Evolutionary conservation across 352 stramenopile species (phyloP).

Genomic region (Pythium vanterpoolii): DNA sequence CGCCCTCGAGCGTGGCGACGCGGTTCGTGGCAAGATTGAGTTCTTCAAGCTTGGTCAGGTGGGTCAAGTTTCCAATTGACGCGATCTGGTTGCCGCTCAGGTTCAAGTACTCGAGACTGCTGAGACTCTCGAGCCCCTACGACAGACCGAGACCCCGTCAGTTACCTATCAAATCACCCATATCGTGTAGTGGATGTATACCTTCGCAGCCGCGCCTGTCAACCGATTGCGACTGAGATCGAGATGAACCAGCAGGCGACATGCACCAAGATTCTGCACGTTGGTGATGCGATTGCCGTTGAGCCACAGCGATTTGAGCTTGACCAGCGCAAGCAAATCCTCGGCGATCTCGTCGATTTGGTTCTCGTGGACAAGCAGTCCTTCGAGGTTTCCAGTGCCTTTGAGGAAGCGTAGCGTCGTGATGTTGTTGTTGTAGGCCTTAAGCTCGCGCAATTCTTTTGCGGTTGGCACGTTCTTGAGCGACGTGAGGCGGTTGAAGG

Average conservation of each 20-base stretch:
- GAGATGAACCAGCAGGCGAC: conserved; percentile 54
- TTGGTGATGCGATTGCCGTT: conserved; percentile 58
- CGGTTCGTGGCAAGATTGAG: conserved; percentile 64
- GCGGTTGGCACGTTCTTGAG: conserved; percentile 60
- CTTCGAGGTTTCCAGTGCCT: conserved; percentile 58
- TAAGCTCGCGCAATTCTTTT: conserved; percentile 65
- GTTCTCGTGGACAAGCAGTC: conserved; percentile 69
- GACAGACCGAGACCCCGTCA: not conserved
- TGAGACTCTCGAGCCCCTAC: conserved; percentile 46
- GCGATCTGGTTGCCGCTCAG: conserved; percentile 56
- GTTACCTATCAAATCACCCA: not conserved
- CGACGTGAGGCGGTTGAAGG: conserved; percentile 64
- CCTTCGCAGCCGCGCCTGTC: conserved; percentile 35
- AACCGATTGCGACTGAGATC: conserved; percentile 69
- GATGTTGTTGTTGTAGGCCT: conserved; percentile 82
- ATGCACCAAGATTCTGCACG: conserved; percentile 50
- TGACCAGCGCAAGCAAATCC: conserved; percentile 58
- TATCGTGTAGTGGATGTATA: not conserved
- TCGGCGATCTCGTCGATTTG: conserved; percentile 54
- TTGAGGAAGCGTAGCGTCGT: conserved; percentile 47
- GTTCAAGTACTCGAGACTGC: conserved; percentile 60
- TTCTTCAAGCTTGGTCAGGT: conserved; percentile 71
- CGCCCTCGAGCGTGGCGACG: conserved; percentile 41
- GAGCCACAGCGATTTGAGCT: conserved; percentile 69
- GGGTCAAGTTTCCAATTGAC: conserved; percentile 50